Evolutionary conservation across 176 grass and related monocot species (phyloP).

Genomic region (Ananas comosus): DNA sequence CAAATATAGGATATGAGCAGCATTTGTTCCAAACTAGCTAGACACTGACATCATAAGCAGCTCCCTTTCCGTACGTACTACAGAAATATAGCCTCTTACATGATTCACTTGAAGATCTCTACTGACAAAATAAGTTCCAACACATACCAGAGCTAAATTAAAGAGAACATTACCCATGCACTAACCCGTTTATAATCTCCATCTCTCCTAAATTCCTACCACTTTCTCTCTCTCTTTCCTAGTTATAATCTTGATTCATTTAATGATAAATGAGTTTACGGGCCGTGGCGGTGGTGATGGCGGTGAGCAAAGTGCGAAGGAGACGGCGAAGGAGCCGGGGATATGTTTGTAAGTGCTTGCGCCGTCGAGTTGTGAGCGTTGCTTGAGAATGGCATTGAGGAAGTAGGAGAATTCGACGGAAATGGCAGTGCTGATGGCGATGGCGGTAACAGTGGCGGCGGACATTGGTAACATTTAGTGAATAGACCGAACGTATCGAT

Average conservation of each 20-base stretch:
- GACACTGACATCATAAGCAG: too few relatives aligned
- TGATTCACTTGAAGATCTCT: too few relatives aligned
- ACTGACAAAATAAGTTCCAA: too few relatives aligned
- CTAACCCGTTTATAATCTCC: too few relatives aligned
- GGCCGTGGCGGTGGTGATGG: constrained; percentile 8
- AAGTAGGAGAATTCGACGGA: constrained; percentile 4
- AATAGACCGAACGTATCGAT: constrained; percentile 94
- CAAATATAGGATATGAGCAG: too few relatives aligned
- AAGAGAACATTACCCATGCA: too few relatives aligned
- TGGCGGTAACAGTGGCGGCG: constrained; percentile 12
- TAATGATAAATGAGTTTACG: not conserved
- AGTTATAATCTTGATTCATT: not conserved
- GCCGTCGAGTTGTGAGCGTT: constrained; percentile 23
- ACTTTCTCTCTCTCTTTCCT: too few relatives aligned
- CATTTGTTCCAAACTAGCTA: too few relatives aligned
- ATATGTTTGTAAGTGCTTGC: constrained; percentile 8
- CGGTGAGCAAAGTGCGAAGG: constrained; percentile 9
- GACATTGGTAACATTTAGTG: constrained; percentile 99
- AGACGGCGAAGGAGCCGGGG: constrained; percentile 12
- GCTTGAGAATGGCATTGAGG: constrained; percentile 26
- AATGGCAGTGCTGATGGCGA: not conserved
- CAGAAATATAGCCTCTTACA: too few relatives aligned
- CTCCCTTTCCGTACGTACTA: too few relatives aligned
- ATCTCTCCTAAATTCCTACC: too few relatives aligned
- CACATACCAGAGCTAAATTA: too few relatives aligned